Percentiles rank a stretch among this genome's conserved stretches.
These are phyloP conservation scores for Kwoniella sp. DNA, from an alignment of 768 basidiomycete species.

Conservation along the genomic window DNA sequence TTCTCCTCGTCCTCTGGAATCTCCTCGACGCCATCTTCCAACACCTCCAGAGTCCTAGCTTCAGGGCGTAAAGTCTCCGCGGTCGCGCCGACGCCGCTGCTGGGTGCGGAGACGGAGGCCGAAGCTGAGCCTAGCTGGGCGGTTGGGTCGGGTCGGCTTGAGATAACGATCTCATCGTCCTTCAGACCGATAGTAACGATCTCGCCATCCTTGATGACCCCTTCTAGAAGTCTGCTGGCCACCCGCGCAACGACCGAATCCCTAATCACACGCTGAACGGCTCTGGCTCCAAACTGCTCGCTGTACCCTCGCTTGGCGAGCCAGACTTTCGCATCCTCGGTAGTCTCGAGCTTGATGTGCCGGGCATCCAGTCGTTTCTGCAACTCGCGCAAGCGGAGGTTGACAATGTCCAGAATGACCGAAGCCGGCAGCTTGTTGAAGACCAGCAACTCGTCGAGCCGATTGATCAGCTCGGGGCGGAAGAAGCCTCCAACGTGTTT, in stretches of 20 bases:
- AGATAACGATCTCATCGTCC: slow-evolving; percentile 52
- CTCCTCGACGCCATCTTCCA: slow-evolving; percentile 27
- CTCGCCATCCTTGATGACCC: slow-evolving; percentile 75
- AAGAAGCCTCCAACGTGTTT: slow-evolving; percentile 73
- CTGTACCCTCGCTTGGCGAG: slow-evolving; percentile 75
- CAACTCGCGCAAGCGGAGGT: slow-evolving; percentile 70
- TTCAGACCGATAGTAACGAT: slow-evolving; percentile 58
- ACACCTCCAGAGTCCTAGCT: slow-evolving; percentile 23
- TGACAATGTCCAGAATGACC: slow-evolving; percentile 74
- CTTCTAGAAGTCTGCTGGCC: slow-evolving; percentile 71
- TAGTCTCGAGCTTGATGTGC: slow-evolving; percentile 68
- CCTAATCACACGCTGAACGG: slow-evolving; percentile 79
- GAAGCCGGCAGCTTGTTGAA: slow-evolving; percentile 80
- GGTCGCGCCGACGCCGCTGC: neutral
- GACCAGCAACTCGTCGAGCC: slow-evolving; percentile 62
- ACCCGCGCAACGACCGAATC: slow-evolving; percentile 76
- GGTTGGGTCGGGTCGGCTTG: slow-evolving; percentile 19
- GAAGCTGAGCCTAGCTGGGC: neutral
- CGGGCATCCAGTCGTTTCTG: slow-evolving; percentile 61
- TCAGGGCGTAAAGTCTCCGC: slow-evolving; percentile 1
- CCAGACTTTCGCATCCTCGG: slow-evolving; percentile 61
- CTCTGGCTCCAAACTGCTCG: slow-evolving; percentile 77
- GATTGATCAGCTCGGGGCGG: slow-evolving; percentile 84
- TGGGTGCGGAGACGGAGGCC: neutral
- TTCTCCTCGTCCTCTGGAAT: slow-evolving; percentile 5